Conservation (phyloP, 345 rosid genomes). For the Salix brachista region DNA sequence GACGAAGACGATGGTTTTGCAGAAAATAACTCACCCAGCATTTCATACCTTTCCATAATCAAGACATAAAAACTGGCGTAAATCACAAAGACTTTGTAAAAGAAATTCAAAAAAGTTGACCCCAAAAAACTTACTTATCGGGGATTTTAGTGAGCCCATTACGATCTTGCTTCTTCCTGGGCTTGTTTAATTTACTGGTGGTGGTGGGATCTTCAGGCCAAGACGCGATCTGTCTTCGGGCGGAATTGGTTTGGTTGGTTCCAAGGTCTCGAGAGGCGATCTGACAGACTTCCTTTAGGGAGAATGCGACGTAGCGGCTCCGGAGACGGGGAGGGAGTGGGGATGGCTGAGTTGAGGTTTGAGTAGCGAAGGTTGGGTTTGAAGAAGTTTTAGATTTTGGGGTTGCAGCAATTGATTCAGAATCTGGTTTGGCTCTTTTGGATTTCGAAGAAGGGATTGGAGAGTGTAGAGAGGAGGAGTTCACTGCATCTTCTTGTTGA, state of each 20-base stretch:
- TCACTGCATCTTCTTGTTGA: background rate
- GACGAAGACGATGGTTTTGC: no score
- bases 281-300: constrained; percentile 14
- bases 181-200: background rate
- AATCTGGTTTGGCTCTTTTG: background rate
- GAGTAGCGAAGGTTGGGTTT: constrained; percentile 6
- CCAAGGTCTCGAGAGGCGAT: constrained; percentile 5
- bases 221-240: constrained; percentile 20
- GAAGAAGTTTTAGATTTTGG: constrained; percentile 10
- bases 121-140: constrained; percentile 11
- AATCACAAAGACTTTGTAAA: background rate
- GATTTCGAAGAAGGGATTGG: constrained; percentile 11
- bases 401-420: background rate
- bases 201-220: constrained; percentile 11
- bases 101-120: background rate
- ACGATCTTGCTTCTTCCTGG: background rate
- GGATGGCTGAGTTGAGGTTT: constrained; percentile 17
- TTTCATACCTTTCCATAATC: constrained; percentile 42
- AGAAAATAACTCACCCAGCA: constrained; percentile 38
- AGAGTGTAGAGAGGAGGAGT: background rate
- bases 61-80: background rate
- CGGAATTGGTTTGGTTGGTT: constrained; percentile 5
- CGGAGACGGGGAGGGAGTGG: constrained; percentile 17
- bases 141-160: constrained; percentile 11
- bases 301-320: constrained; percentile 18